Conservation (phyloP, 192 early-diverging fungal species). For the Paraglomus occultum region DNA sequence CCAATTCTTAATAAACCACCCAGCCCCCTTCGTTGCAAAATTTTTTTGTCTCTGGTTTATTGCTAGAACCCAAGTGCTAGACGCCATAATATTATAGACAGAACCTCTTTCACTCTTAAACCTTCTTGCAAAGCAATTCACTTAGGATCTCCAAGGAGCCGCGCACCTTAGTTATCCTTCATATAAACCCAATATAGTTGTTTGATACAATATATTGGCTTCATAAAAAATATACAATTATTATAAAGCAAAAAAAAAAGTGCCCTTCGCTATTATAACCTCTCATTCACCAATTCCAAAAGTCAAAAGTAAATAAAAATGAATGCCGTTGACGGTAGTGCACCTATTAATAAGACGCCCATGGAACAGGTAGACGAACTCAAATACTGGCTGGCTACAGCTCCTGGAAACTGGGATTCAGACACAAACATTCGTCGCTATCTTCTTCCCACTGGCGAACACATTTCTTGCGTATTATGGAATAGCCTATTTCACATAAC, state of each 20-base stretch:
- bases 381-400: conserved; percentile 64
- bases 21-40: no score
- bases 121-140: background rate
- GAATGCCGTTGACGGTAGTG: conserved; percentile 20
- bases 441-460: conserved; percentile 79
- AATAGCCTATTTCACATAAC: conserved; percentile 93
- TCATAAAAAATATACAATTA: background rate
- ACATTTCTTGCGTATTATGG: conserved; percentile 91
- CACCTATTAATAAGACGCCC: conserved; percentile 18
- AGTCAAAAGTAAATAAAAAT: conserved; percentile 13
- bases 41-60: no score
- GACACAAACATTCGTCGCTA: conserved; percentile 58
- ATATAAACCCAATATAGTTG: conserved; percentile 11
- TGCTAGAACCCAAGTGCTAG: conserved; percentile 11
- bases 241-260: background rate
- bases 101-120: conserved; percentile 4
- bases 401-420: conserved; percentile 63
- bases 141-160: conserved; percentile 27
- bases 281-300: background rate
- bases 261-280: background rate
- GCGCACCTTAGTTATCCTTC: conserved; percentile 13
- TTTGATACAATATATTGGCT: conserved; percentile 31
- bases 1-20: no score
- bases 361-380: conserved; percentile 48
- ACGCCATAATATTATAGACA: conserved; percentile 3